Evolutionary conservation across 2,329 filamentous ascomycete genomes (phyloP), one percentile per base, ranked within the genome.

Genomic region (Trichoderma breve): DNA sequence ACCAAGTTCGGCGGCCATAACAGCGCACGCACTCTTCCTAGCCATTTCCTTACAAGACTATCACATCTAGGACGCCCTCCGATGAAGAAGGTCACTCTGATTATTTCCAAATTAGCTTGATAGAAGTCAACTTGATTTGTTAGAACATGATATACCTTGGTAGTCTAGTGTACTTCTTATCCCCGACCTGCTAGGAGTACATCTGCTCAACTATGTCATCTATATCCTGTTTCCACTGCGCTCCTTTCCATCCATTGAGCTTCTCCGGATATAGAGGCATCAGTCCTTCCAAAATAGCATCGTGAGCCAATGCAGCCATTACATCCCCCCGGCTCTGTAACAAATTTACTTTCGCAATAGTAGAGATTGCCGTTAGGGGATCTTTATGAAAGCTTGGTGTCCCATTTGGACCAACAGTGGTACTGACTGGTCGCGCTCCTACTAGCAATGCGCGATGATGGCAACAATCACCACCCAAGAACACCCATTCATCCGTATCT

Each of bases 391-490:
- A 68, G 53, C 65, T 60, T 5, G 51, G 21, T 11, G 65, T 60
- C 36, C 65, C 65, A 24, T 60, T 60, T 3, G 65, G 65, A 11
- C 65, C 65, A n/a, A 58, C 47, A 12, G 55, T 68, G 11, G 34
- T 32, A 34, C 65, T 68, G 8, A 68, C 65, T 15, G 51, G 65
- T 3, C 65, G 65, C 30, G 51, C 51, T 28, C 65, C 65, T 39
- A 47, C 55, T 9, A 68, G 32, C 8, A 68, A 28, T 18, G 65
- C 65, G 7, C 34, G 65, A 15, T 68, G 65, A 43, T 70, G 67
- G 24, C 67, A 70, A 36, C 36, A 61, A 21, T 70, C 67, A 8
- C 67, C 67, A 24, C 67, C 67, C 55, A 70, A 32, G 30, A 70
- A 70, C 4, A 70, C 58, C 53, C 53, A 70, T 14, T 61, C 57